Evolutionary conservation across 495 filamentous ascomycete species (phyloP).

Genomic region (Penicillium alfredii): DNA sequence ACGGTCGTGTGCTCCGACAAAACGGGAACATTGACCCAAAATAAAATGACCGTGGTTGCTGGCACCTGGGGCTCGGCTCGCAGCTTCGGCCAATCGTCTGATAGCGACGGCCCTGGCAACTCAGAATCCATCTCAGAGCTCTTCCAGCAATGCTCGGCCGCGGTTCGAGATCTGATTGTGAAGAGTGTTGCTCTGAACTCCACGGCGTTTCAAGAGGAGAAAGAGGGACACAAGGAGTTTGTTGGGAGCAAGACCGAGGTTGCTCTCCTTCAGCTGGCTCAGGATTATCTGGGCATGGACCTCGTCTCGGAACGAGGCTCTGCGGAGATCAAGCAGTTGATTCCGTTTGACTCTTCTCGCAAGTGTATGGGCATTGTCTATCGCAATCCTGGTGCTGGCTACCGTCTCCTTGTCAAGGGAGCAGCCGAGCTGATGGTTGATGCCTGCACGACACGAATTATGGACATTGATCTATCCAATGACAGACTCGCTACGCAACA

Average conservation of each 20-base stretch:
- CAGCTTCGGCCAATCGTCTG: slow-evolving; percentile 42
- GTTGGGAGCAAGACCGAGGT: slow-evolving; percentile 70
- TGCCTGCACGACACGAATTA: slow-evolving; percentile 38
- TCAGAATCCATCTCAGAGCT: slow-evolving; percentile 22
- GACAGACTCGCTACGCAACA: slow-evolving; percentile 33
- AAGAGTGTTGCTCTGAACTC: slow-evolving; percentile 62
- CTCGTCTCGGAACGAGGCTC: slow-evolving; percentile 54
- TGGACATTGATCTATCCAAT: slow-evolving; percentile 15
- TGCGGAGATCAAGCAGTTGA: slow-evolving; percentile 52
- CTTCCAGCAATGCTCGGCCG: slow-evolving; percentile 34
- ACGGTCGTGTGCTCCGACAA: slow-evolving; percentile 68
- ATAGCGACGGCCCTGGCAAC: slow-evolving; percentile 13
- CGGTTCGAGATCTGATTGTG: slow-evolving; percentile 44
- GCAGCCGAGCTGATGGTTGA: slow-evolving; percentile 61
- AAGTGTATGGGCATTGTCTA: slow-evolving; percentile 67
- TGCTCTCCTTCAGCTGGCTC: slow-evolving; percentile 57
- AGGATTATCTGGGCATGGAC: slow-evolving; percentile 59
- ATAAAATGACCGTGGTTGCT: slow-evolving; percentile 65
- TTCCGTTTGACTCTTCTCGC: slow-evolving; percentile 62
- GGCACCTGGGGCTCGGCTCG: slow-evolving; percentile 51
- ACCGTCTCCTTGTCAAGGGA: slow-evolving; percentile 63
- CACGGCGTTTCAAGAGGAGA: slow-evolving; percentile 59
- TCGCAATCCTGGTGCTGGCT: slow-evolving; percentile 47
- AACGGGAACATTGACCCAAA: slow-evolving; percentile 65
- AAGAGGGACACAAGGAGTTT: slow-evolving; percentile 50